A percentile compares a stretch with the other conserved stretches of the same genome.
Evolutionary conservation across 2,329 filamentous ascomycete genomes (phyloP).

Genomic region (Curvularia spicifera): DNA sequence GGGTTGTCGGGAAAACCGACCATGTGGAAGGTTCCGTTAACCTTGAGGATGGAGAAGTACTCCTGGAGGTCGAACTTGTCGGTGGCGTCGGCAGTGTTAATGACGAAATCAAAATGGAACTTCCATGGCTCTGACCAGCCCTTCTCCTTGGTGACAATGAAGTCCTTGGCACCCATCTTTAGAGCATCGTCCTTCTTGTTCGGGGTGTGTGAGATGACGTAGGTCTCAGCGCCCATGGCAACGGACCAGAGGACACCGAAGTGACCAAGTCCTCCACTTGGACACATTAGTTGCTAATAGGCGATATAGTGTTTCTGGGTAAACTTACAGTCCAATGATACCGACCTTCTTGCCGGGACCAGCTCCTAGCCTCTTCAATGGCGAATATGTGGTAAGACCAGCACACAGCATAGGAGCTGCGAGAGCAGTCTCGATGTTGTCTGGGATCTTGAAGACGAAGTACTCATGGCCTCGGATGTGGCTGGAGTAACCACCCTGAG

Average conservation of each 20-base stretch:
- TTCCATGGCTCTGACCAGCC: conserved; percentile 63
- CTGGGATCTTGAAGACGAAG: conserved; percentile 77
- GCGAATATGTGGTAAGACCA: conserved; percentile 79
- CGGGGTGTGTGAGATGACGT: conserved; percentile 66
- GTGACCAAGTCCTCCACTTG: conserved; percentile 57
- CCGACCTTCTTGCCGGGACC: conserved; percentile 81
- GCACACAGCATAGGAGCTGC: conserved; percentile 86
- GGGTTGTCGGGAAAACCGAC: conserved; percentile 81
- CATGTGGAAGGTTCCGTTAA: conserved; percentile 80
- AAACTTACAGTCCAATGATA: conserved; percentile 68
- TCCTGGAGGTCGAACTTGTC: conserved; percentile 71
- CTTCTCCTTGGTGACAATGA: conserved; percentile 64
- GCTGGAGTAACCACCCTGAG: conserved; percentile 70
- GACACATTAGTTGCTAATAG: conserved; percentile 17
- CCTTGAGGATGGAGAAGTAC: conserved; percentile 80
- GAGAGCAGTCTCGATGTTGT: conserved; percentile 64
- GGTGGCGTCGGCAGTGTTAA: conserved; percentile 75
- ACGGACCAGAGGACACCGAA: conserved; percentile 57
- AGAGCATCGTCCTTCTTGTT: conserved; percentile 66
- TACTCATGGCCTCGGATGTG: conserved; percentile 79
- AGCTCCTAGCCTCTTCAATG: conserved; percentile 75
- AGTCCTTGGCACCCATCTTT: conserved; percentile 66
- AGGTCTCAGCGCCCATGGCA: conserved; percentile 66
- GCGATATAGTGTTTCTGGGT: not conserved
- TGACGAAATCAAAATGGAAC: conserved; percentile 74